These are phyloP conservation scores for Skeletonema tropicum DNA, from an alignment of 108 stramenopile genomes.

Conservation along the genomic window DNA sequence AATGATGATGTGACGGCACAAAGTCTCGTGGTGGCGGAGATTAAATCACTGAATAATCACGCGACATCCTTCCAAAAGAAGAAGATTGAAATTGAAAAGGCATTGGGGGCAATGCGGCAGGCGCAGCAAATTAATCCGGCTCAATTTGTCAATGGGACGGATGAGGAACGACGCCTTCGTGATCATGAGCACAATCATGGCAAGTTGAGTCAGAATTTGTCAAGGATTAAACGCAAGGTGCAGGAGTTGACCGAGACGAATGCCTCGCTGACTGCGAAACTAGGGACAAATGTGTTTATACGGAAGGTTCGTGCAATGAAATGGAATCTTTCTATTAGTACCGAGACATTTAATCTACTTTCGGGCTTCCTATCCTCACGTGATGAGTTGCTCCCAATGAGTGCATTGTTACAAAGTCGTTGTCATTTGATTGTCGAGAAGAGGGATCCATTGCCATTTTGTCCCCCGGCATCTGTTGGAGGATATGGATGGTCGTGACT, in stretches of 20 bases:
- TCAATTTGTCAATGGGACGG: conserved; percentile 10
- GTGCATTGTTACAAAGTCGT: conserved; percentile 75
- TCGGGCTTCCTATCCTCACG: conserved; percentile 53
- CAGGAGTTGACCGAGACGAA: conserved; percentile 57
- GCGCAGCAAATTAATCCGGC: conserved; percentile 31
- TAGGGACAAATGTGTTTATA: conserved; percentile 77
- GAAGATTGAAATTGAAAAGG: conserved; percentile 24
- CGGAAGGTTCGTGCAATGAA: conserved; percentile 80
- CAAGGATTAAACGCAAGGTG: conserved; percentile 55
- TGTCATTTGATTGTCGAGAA: conserved; percentile 87
- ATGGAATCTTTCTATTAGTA: conserved; percentile 80
- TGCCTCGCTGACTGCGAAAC: conserved; percentile 47
- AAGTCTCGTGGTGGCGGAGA: conserved; percentile 21
- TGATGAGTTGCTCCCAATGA: conserved; percentile 77
- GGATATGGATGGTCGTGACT: conserved; percentile 36
- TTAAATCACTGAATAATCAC: conserved; percentile 22
- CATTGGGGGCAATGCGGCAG: conserved; percentile 15
- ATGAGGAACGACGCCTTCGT: conserved; percentile 14
- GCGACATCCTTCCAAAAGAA: conserved; percentile 15
- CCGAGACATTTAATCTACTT: conserved; percentile 65
- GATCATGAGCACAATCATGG: conserved; percentile 17
- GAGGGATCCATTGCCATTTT: conserved; percentile 81
- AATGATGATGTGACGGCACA: conserved; percentile 41
- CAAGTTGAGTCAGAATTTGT: conserved; percentile 25
- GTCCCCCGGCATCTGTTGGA: conserved; percentile 73